Percentiles rank a stretch among this genome's conserved stretches.
These are phyloP conservation scores for Chalaropsis thielavioides DNA, from an alignment of 2,329 filamentous ascomycete genomes.

Conservation along the genomic window DNA sequence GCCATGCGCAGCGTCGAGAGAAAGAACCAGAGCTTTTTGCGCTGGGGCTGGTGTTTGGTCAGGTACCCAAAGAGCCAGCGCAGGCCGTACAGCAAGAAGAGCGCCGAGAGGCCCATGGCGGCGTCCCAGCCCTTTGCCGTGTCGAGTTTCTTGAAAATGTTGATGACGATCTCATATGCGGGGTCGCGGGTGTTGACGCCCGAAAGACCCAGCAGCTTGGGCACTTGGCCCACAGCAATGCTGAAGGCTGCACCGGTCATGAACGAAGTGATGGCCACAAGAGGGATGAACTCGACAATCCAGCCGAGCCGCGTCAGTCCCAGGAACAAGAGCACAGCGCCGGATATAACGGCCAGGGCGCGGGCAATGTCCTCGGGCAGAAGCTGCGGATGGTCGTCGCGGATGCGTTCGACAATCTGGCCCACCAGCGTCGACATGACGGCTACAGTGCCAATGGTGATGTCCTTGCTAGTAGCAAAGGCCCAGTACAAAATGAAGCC, in stretches of 20 bases:
- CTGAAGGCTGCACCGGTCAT: conserved; percentile 40
- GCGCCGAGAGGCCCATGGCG: conserved; percentile 55
- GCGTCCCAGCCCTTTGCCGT: conserved; percentile 46
- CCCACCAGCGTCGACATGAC: conserved; percentile 40
- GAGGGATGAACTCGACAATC: conserved; percentile 40
- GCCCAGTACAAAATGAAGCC: conserved; percentile 93
- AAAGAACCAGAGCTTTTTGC: conserved; percentile 63
- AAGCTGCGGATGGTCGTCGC: conserved; percentile 27
- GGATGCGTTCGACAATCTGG: conserved; percentile 31
- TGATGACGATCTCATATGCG: conserved; percentile 37
- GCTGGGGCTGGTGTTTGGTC: conserved; percentile 51
- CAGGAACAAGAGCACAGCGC: conserved; percentile 34
- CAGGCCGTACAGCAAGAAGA: conserved; percentile 53
- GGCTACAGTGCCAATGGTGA: conserved; percentile 67
- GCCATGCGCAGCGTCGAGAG: conserved; percentile 61
- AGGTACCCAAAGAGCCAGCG: conserved; percentile 46
- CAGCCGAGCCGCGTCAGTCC: conserved; percentile 38
- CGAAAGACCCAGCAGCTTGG: conserved; percentile 36
- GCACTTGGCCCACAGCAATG: conserved; percentile 36
- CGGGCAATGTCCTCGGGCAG: conserved; percentile 33
- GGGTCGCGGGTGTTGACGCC: conserved; percentile 36
- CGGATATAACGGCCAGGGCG: conserved; percentile 34
- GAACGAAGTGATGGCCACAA: conserved; percentile 39
- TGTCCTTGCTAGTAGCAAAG: conserved; percentile 96
- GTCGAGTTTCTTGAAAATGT: conserved; percentile 34